These are phyloP conservation scores for Eragrostis tef DNA, from an alignment of 202 grass and related monocot genomes.

Conservation along the genomic window DNA sequence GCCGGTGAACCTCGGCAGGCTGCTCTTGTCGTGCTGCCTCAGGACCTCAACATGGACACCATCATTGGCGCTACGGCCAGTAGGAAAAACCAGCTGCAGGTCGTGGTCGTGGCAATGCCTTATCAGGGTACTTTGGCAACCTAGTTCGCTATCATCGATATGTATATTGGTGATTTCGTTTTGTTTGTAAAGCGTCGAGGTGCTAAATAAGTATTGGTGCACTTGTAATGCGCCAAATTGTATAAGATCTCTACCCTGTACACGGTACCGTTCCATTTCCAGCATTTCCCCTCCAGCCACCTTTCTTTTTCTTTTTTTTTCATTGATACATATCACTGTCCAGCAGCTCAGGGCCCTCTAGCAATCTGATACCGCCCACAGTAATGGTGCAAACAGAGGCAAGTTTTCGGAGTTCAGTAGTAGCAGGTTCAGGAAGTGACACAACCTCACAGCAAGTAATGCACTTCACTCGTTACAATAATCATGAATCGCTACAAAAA, in stretches of 20 bases:
- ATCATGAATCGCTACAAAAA: neutral
- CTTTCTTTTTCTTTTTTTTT: too few relatives aligned
- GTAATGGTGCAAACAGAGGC: too few relatives aligned
- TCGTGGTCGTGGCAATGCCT: neutral
- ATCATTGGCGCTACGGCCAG: neutral
- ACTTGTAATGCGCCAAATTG: neutral
- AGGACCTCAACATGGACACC: neutral
- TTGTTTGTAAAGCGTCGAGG: too few relatives aligned
- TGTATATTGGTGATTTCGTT: too few relatives aligned
- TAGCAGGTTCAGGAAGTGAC: constrained; percentile 1
- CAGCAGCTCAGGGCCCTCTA: too few relatives aligned
- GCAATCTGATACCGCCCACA: too few relatives aligned
- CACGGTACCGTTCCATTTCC: neutral
- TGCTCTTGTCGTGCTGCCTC: neutral
- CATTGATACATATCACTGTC: too few relatives aligned
- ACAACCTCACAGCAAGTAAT: neutral
- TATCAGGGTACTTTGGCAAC: neutral
- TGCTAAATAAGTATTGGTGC: neutral
- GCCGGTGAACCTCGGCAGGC: too few relatives aligned
- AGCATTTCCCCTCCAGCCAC: neutral
- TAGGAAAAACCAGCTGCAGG: neutral
- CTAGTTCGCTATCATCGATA: too few relatives aligned
- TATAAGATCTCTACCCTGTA: neutral
- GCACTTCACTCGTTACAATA: neutral
- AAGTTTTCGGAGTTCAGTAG: too few relatives aligned